phyloP scores from a whole-genome alignment of 208 protist species.

The Acanthamoeba lenticulata region DNA sequence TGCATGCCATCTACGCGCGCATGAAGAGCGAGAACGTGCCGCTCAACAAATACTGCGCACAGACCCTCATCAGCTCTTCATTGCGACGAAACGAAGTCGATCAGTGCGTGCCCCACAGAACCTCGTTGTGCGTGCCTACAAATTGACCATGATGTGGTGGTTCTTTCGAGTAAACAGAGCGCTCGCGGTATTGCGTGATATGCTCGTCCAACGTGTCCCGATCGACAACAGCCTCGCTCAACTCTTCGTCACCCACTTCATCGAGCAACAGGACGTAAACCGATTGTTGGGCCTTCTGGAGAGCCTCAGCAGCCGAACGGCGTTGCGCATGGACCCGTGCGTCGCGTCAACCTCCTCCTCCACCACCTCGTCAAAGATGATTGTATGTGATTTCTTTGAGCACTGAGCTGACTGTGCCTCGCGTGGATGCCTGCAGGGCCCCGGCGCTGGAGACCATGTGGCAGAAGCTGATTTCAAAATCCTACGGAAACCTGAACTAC shows the following conservation, averaged over 20 bases:
- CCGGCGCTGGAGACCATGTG: background rate
- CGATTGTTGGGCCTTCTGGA: background rate
- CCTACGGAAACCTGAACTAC: no score
- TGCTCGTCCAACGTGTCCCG: background rate
- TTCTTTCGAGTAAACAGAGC: background rate
- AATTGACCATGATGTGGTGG: background rate
- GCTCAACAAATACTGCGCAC: background rate
- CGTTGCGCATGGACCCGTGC: background rate
- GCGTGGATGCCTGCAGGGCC: background rate
- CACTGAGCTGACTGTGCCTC: background rate
- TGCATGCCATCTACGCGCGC: background rate
- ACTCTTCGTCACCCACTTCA: background rate
- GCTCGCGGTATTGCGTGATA: background rate
- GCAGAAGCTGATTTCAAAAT: background rate
- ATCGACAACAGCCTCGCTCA: background rate
- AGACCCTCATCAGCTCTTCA: background rate
- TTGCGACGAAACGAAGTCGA: background rate
- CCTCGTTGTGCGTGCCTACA: background rate
- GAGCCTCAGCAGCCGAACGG: background rate
- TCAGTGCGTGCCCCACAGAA: background rate
- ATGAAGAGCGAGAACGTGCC: background rate
- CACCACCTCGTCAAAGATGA: background rate
- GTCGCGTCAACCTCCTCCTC: background rate
- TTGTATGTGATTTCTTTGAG: background rate
- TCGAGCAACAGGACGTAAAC: background rate